phyloP scores from a whole-genome alignment of 208 protist genomes.

The Trypanosoma congolense region DNA sequence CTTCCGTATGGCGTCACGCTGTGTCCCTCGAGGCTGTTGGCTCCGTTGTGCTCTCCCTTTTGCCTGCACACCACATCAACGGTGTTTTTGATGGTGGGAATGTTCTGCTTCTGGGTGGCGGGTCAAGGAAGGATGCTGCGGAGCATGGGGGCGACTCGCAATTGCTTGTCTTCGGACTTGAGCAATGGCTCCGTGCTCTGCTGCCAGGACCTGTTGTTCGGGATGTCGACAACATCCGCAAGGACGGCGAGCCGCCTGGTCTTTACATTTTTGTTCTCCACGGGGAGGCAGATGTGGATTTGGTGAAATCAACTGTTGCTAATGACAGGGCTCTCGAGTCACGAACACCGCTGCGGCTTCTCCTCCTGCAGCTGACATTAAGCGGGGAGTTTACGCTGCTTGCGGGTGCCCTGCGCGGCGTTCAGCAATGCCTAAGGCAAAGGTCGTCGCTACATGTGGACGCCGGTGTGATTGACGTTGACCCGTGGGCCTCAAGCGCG shows the following conservation, averaged over 20 bases:
- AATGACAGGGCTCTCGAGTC: neutral
- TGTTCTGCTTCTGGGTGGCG: constrained; percentile 4
- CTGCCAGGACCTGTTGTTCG: constrained; percentile 1
- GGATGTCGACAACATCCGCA: neutral
- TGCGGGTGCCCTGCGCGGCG: constrained; percentile 6
- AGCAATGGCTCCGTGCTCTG: constrained; percentile 7
- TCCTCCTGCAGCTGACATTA: constrained; percentile 17
- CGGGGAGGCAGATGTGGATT: constrained; percentile 9
- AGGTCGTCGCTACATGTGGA: constrained; percentile 17
- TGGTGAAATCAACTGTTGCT: neutral
- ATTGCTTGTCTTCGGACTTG: constrained; percentile 9
- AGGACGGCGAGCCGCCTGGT: neutral
- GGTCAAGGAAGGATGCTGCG: neutral
- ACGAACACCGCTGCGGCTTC: neutral
- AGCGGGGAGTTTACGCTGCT: constrained; percentile 22
- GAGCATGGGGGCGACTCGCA: neutral
- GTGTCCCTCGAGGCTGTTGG: constrained; percentile 42
- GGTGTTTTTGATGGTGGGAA: constrained; percentile 7
- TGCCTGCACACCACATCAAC: constrained; percentile 4
- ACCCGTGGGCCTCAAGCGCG: constrained; percentile 47
- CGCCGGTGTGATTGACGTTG: constrained; percentile 58
- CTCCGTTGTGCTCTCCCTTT: constrained; percentile 46
- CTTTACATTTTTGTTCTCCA: constrained; percentile 8
- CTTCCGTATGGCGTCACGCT: constrained; percentile 55
- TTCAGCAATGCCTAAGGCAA: neutral